Base-by-base conservation (phyloP, 2,329 filamentous ascomycete species). In the Xylaria sp. region DNA sequence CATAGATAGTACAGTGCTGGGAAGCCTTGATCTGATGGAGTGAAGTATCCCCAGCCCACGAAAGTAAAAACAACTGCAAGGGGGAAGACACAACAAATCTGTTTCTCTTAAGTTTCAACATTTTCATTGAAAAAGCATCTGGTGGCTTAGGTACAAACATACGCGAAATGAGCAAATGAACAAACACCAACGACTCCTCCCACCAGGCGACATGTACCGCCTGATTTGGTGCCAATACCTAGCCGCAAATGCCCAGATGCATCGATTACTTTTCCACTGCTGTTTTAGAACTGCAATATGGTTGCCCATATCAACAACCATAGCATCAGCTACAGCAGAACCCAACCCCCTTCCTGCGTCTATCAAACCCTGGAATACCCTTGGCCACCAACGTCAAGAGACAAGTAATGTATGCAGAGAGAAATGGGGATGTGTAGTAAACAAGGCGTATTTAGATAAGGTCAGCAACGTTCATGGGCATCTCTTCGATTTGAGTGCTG, bases 401-500 rank as follows among this genome's bases (percentile, higher is more conserved):
- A 71, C 64, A 66, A 67, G 65, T 68, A 68, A 74, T 73, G 71
- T 74, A 72, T 73, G 73, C 74, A 74, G 75, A 71, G 68, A 74
- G 62, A 73, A 76, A 67, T 66, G 71, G 71, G 68, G 70, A 70
- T 71, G 52, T 58, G 52, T 57, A 66, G 68, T 72, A 63, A 63
- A 68, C 54, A 62, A 61, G 39, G 41, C 31, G n/a, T 60, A 71
- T 72, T 89, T 91, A 92, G 83, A 92, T 92, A 77, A 92, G 89
- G 78, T 92, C 90, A 77, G 90, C 90, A 78, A 92, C 90, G 84
- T 92, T 92, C 96, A 99, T 98, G 81, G 96, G 96, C 96, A 99
- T 99, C 90, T 99, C 96, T 87, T 99, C 96, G 77, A 99, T 98
- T 88, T 99, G 96, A 83, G 96, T 99, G 90, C 94, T 97, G 92